phyloP scores from a whole-genome alignment of 1,139 yeast genomes.

The Scheffersomyces lignicola region DNA sequence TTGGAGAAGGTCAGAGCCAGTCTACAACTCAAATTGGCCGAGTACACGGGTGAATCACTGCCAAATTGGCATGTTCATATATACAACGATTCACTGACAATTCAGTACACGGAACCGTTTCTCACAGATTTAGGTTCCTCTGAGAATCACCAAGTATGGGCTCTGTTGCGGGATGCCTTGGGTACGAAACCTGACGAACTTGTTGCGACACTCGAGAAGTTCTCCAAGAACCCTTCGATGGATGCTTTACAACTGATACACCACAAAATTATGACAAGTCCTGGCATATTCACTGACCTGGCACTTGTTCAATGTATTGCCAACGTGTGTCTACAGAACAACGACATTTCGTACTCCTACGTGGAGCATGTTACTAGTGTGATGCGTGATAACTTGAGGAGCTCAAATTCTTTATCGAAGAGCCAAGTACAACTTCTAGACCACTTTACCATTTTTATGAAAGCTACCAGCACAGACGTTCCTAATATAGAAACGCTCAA shows the following conservation, averaged over 20 bases:
- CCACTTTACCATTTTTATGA: constrained; percentile 18
- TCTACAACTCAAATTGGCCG: constrained; percentile 13
- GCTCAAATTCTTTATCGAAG: constrained; percentile 12
- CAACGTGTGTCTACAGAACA: constrained; percentile 5
- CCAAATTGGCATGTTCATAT: no score
- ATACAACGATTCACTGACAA: no score
- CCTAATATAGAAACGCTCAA: constrained; percentile 5
- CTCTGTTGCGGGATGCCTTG: no score
- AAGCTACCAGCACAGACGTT: constrained; percentile 7
- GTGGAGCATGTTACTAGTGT: constrained; percentile 1
- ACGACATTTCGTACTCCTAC: constrained; percentile 5
- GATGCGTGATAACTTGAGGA: no score
- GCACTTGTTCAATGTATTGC: constrained; percentile 5
- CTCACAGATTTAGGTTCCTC: no score
- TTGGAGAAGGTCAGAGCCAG: constrained; percentile 9
- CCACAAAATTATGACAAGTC: constrained; percentile 6
- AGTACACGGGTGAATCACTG: constrained; percentile 8
- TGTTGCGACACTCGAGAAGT: neutral
- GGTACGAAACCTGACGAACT: no score
- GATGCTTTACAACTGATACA: neutral
- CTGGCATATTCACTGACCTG: constrained; percentile 7
- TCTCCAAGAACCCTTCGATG: constrained; percentile 1
- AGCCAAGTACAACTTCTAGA: constrained; percentile 24
- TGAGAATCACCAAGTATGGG: no score
- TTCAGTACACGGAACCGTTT: no score